A percentile compares a stretch with the other conserved stretches of the same genome.
Evolutionary conservation across 1,139 yeast species (phyloP).

Genomic region (Yamadazyma atlantica): DNA sequence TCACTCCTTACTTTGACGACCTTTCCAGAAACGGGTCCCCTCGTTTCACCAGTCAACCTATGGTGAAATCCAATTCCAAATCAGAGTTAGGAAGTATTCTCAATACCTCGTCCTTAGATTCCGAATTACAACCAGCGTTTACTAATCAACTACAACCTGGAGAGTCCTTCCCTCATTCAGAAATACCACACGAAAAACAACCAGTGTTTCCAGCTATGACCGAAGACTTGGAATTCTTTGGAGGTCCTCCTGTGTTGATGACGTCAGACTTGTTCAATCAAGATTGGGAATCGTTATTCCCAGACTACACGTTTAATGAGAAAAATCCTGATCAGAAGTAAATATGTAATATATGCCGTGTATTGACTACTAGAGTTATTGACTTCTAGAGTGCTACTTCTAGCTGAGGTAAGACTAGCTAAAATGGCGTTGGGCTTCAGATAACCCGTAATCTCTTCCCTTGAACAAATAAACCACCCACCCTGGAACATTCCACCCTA

Average conservation of each 20-base stretch:
- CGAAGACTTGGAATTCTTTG: slow-evolving; percentile 42
- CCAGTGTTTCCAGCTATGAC: not conserved
- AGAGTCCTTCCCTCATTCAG: no score
- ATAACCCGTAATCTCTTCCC: slow-evolving; percentile 11
- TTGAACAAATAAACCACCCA: slow-evolving; percentile 21
- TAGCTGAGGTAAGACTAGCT: no score
- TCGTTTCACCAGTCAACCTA: not conserved
- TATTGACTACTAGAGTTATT: no score
- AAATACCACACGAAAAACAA: not conserved
- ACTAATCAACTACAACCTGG: no score
- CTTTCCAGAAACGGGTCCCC: not conserved
- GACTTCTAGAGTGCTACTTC: no score
- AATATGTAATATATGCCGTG: not conserved
- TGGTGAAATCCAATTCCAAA: not conserved
- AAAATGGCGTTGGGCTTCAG: slow-evolving; percentile 1
- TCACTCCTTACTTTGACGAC: slow-evolving; percentile 1
- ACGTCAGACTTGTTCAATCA: slow-evolving; percentile 50
- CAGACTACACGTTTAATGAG: slow-evolving; percentile 30
- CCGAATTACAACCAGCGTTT: not conserved
- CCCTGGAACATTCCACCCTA: slow-evolving; percentile 21
- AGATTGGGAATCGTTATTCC: slow-evolving; percentile 52
- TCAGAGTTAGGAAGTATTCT: not conserved
- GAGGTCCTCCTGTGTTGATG: slow-evolving; percentile 56
- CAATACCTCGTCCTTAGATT: not conserved
- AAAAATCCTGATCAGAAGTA: slow-evolving; percentile 9